Evolutionary conservation across 1,284 basidiomycete species (phyloP), one percentile per base, ranked within the genome.

Genomic region (Rhodotorula sp.): DNA sequence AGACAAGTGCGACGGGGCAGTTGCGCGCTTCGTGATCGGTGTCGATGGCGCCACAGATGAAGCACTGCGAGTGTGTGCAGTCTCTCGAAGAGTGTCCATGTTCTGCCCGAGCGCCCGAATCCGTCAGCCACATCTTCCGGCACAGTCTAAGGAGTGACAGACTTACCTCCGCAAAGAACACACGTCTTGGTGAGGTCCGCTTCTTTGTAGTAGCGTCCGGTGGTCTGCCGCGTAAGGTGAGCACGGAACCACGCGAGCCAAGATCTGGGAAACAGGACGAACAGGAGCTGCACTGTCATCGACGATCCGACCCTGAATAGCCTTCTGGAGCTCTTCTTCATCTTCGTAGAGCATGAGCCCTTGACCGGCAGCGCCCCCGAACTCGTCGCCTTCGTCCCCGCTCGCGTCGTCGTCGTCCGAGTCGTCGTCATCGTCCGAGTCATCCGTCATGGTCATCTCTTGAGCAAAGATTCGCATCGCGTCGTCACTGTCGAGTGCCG

Each of bases 131-230:
- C 44, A 49, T 20, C 45, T 22, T 33, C 5, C 6, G 33, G 3
- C 24, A 6, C 37, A 17, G 1, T 15, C 12, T 7, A 8, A 30
- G 48, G 14, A 45, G 48, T 20, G 24, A 5, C 10, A 18, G 42
- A 5, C 74, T 30, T 22, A 71, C 74, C 74, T 68, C 74, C 74
- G 46, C 74, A 75, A 2, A 75, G 67, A 1, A 68, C 71, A 46
- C 74, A 75, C 7, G 66, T 69, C 33, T 71, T 73, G 15, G 74
- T 71, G 46, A 73, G 54, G 59, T 75, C 74, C 17, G 68, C 74
- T 45, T 75, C 74, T 29, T 75, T 75, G 71, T 75, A 75, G 61
- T 75, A 75, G 22, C 74, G 48, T 0, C 74, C 74, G 12, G 74
- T 71, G 22, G 71, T 69, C 68, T 71, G 60, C 29, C 44, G 30